Conservation (phyloP, 768 basidiomycete species). For the Tricholoma hemisulphureum region DNA sequence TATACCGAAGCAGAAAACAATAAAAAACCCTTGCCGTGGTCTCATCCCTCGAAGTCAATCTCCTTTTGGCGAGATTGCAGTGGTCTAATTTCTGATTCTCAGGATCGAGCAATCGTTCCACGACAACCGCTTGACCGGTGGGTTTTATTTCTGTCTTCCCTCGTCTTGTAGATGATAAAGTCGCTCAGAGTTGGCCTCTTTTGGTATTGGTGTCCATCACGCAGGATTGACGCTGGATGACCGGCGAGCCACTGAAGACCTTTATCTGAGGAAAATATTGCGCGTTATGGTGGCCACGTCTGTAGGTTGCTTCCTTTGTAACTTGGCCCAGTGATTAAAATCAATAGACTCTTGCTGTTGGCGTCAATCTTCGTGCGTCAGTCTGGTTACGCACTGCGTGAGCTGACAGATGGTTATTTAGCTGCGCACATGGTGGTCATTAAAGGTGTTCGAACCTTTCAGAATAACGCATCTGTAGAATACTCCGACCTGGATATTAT, state of each 20-base stretch:
- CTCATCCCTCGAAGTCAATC: slow-evolving; percentile 50
- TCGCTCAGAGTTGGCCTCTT: slow-evolving; percentile 53
- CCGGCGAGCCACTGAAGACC: slow-evolving; percentile 67
- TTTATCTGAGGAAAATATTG: slow-evolving; percentile 64
- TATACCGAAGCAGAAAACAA: slow-evolving; percentile 56
- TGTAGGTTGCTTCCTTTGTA: slow-evolving; percentile 40
- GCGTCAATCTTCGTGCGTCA: slow-evolving; percentile 78
- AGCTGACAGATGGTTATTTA: slow-evolving; percentile 26
- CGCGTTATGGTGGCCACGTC: slow-evolving; percentile 80
- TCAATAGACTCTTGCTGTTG: slow-evolving; percentile 88
- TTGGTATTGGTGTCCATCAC: slow-evolving; percentile 89
- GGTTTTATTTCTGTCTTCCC: slow-evolving; percentile 13
- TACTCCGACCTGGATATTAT: slow-evolving; percentile 91
- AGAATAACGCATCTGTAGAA: slow-evolving; percentile 66
- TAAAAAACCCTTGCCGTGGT: slow-evolving; percentile 65
- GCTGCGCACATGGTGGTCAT: slow-evolving; percentile 93
- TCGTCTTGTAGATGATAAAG: neutral
- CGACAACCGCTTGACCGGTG: slow-evolving; percentile 68
- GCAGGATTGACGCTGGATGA: slow-evolving; percentile 80
- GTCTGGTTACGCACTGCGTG: slow-evolving; percentile 1
- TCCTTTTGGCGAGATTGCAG: neutral
- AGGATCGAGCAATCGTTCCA: slow-evolving; percentile 59
- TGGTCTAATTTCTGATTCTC: slow-evolving; percentile 2
- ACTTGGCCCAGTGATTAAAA: slow-evolving; percentile 5
- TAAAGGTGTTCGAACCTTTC: slow-evolving; percentile 83